phyloP scores from a whole-genome alignment of 2,329 filamentous ascomycete species.

The Exserohilum turcica region DNA sequence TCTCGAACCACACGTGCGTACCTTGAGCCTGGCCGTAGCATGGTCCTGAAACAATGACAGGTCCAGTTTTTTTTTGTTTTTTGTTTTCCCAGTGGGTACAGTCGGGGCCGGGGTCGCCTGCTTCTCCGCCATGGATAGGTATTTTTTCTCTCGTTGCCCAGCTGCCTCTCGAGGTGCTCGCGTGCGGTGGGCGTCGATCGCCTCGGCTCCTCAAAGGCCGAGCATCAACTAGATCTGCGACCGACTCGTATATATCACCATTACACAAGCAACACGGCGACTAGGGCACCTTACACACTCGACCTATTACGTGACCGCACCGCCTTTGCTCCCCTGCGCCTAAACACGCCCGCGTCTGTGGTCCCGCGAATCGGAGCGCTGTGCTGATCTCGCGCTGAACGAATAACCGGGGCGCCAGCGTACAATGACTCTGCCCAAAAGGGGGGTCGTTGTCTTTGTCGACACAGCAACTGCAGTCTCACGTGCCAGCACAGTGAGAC shows the following conservation, averaged over 20 bases:
- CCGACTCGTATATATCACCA: conserved; percentile 4
- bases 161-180: neutral
- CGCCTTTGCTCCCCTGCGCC: neutral
- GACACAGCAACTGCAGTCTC: neutral
- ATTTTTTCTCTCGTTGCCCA: neutral
- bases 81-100: neutral
- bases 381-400: neutral
- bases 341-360: neutral
- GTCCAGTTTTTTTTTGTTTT: too few relatives aligned
- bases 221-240: neutral
- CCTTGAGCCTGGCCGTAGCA: neutral
- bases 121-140: neutral
- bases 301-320: neutral
- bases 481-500: too few relatives aligned
- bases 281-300: neutral
- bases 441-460: neutral
- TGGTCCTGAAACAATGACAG: too few relatives aligned
- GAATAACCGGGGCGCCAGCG: neutral
- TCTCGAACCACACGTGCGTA: neutral
- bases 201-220: conserved; percentile 15
- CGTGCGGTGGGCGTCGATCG: conserved; percentile 3
- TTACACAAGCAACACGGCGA: conserved; percentile 2
- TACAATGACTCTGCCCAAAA: conserved; percentile 3
- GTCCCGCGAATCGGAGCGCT: conserved; percentile 3
- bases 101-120: too few relatives aligned